These are phyloP conservation scores for Arabidopsis lyrata DNA, from an alignment of 441 rosid species.

Conservation along the genomic window DNA sequence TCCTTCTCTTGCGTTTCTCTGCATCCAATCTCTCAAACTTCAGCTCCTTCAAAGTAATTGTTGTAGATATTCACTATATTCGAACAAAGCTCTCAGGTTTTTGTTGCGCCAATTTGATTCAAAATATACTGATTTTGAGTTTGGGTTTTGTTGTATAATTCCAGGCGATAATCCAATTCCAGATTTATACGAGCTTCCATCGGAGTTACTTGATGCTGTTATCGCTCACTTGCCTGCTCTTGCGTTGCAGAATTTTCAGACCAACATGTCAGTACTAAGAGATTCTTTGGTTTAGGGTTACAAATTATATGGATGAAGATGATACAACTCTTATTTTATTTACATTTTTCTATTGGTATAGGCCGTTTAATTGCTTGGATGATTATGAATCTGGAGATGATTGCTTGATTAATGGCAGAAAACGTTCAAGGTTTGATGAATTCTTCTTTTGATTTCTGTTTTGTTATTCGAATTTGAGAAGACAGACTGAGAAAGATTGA, in stretches of 20 bases:
- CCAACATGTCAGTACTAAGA: slow-evolving; percentile 60
- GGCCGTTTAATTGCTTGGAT: slow-evolving; percentile 61
- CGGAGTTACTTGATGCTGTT: slow-evolving; percentile 60
- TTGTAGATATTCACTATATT: not conserved
- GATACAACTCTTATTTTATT: not conserved
- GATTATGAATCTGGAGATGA: slow-evolving; percentile 51
- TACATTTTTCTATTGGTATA: slow-evolving; percentile 41
- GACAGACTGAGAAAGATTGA: not conserved
- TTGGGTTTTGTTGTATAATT: slow-evolving; percentile 6
- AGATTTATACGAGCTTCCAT: slow-evolving; percentile 69
- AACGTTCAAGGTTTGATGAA: slow-evolving; percentile 64
- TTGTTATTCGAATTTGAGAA: slow-evolving; percentile 1
- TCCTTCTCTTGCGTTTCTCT: slow-evolving; percentile 64
- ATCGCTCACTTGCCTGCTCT: slow-evolving; percentile 67
- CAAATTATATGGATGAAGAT: not conserved
- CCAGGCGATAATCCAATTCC: slow-evolving; percentile 57
- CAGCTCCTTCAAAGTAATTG: slow-evolving; percentile 58
- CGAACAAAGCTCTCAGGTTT: not conserved
- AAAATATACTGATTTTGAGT: slow-evolving; percentile 17
- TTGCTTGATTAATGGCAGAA: slow-evolving; percentile 55
- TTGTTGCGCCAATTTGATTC: not conserved
- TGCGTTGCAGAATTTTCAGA: slow-evolving; percentile 68
- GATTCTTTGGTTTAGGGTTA: not conserved
- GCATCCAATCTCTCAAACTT: slow-evolving; percentile 51
- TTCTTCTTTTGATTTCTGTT: not conserved